Evolutionary conservation across 202 grass and related monocot genomes (phyloP).

Genomic region (Panicum virgatum): DNA sequence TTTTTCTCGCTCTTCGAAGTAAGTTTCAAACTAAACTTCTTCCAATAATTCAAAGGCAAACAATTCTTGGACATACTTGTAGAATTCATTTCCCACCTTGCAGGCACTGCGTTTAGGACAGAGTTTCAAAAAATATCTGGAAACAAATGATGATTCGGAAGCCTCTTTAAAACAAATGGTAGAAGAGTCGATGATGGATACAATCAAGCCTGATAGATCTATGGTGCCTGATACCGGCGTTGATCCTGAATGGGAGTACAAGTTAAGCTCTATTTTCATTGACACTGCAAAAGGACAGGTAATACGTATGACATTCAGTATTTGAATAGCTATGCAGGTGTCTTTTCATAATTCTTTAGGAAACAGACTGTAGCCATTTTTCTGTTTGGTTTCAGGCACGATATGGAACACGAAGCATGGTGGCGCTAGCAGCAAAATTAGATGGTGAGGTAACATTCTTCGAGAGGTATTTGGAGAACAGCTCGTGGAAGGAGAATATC

Average conservation of each 20-base stretch:
- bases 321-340: background rate
- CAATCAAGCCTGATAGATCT: constrained; percentile 53
- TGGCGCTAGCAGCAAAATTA: constrained; percentile 52
- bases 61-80: background rate
- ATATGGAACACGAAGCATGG: constrained; percentile 91
- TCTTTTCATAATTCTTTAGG: background rate
- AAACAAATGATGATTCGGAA: constrained; percentile 31
- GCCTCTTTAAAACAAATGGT: constrained; percentile 61
- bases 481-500: constrained; percentile 62
- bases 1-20: background rate
- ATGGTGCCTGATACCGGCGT: constrained; percentile 56
- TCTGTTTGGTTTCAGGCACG: constrained; percentile 48
- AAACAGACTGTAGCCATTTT: background rate
- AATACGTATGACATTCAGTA: constrained; percentile 12
- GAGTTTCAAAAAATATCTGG: constrained; percentile 56
- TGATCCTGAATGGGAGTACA: constrained; percentile 64
- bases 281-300: constrained; percentile 59
- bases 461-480: constrained; percentile 61
- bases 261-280: constrained; percentile 75
- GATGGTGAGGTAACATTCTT: constrained; percentile 59
- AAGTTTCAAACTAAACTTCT: background rate
- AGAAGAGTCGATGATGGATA: constrained; percentile 64
- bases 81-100: constrained; percentile 12
- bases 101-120: constrained; percentile 62
- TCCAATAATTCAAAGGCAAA: background rate